Evolutionary conservation across 208 protist genomes (phyloP), one percentile per base, ranked within the genome.

Genomic region (Leishmania tropica): DNA sequence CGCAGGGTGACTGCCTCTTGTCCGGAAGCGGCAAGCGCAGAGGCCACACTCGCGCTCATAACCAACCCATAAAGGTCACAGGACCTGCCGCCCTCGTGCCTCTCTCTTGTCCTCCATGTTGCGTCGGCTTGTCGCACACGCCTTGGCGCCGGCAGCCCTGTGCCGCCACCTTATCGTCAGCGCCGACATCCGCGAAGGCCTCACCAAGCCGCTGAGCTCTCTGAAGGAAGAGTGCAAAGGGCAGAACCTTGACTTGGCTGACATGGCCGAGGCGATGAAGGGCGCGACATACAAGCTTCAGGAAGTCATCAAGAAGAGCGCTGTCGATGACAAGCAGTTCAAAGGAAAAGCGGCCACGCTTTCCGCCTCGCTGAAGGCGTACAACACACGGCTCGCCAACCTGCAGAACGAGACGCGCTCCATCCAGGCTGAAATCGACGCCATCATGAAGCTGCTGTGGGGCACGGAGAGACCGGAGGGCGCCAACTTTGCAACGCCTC

Each of bases 191-290:
- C 90, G 93, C 48, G 93, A 98, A 28, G 78, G 40, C 62, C 78
- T 98, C 15, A 96, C 93, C 1, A 94, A 92, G 86, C 88, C 94
- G 74, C 89, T 98, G 13, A 88, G 89, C 58, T 88, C 92, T 0
- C 45, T 98, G 42, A 96, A 95, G 80, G 93, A 98, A 73, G 94
- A 98, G 78, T 93, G 92, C 84, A 96, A 95, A 75, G 93, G 94
- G 11, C 95, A 98, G 48, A 87, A 88, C 54, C 82, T 98, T 24
- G 95, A 98, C 82, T 81, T 98, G 28, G 92, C 88, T 0, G 95
- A 98, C 79, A 98, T 98, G 95, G 85, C 84, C 24, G 95, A 97
- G n/a, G 89, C 95, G 28, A 91, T 92, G 42, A 92, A 92, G 47
- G 85, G 87, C 0, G 93, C 88, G 10, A 82, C 89, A 35, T 86